phyloP scores from a whole-genome alignment of 805 yeast species.

The Barnettozyma botsteinii region DNA sequence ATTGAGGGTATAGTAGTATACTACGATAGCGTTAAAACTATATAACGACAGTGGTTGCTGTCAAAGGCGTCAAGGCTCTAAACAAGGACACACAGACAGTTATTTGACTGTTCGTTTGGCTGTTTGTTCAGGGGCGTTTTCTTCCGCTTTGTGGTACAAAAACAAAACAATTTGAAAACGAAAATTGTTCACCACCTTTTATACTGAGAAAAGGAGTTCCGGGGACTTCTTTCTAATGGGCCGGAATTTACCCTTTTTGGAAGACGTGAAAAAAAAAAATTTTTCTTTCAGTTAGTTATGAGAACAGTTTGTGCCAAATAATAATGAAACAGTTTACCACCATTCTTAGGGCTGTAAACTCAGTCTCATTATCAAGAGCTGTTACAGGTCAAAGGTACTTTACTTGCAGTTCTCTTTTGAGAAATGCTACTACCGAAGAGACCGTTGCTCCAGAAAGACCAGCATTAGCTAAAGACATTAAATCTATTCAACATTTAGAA shows the following conservation, averaged over 20 bases:
- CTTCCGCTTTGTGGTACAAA: not conserved
- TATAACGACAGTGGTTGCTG: too few species aligned
- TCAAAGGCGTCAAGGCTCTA: too few species aligned
- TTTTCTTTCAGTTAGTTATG: too few species aligned
- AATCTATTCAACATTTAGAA: slow-evolving; percentile 21
- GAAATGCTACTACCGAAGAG: slow-evolving; percentile 1
- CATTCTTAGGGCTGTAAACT: not conserved
- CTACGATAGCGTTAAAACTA: too few species aligned
- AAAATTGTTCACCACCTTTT: not conserved
- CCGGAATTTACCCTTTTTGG: not conserved
- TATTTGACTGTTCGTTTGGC: too few species aligned
- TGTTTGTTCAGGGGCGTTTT: too few species aligned
- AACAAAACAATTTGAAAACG: too few species aligned
- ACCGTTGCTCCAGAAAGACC: not conserved
- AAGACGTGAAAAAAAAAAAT: too few species aligned
- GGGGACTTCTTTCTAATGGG: not conserved
- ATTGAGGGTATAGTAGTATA: too few species aligned
- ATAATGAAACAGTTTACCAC: slow-evolving; percentile 1
- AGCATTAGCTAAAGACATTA: slow-evolving; percentile 5
- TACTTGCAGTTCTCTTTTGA: not conserved
- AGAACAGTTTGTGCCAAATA: too few species aligned
- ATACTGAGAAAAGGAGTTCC: not conserved
- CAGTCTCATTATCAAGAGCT: not conserved
- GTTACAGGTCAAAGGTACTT: slow-evolving; percentile 1
- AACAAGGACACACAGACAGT: too few species aligned